Evolutionary conservation across 495 filamentous ascomycete genomes (phyloP), one percentile per base, ranked within the genome.

Genomic region (Hypoxylon lenormandii): DNA sequence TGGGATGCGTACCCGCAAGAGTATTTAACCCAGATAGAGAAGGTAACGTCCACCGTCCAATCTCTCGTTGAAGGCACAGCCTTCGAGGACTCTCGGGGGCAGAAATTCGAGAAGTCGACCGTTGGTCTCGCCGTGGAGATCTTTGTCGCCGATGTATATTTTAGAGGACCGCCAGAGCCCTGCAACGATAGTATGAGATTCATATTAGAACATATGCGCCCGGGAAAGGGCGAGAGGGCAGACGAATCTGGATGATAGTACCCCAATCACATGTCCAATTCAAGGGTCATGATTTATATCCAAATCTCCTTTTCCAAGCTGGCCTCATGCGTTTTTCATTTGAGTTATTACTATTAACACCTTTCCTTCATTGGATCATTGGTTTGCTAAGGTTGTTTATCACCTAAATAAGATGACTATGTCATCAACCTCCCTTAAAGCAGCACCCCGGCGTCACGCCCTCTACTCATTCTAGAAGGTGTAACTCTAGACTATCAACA

Each of bases 1-100:
- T 74, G 72, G 72, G 72, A 74, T 45, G 63, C 58, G 18, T 74
- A 68, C 68, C 69, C 69, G 3, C 58, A 72, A n/a, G 48, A 67
- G 57, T 72, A 64, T 12, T 23, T 72, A 16, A 72, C 69, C 5
- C 21, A 38, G 23, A 60, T 64, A 52, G 58, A 64, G n/a, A 68
- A 72, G 3, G 69, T 72, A 3, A 56, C 49, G 0, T 60, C 58
- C 1, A 72, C 57, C 4, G 18, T 72, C 3, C 59, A 72, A 23
- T 59, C 64, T 1, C 40, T 72, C 12, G 53, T 68, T 21, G 30
- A 56, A 3, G 69, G 64, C 15, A 12, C 23, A 3, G 12, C 4
- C 12, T 23, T 72, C 37, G 18, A 56, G 19, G 64, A 72, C 53
- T 67, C 69, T 23, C 19, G 38, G 33, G 64, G 69, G 8, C 40